phyloP scores from a whole-genome alignment of 2,329 filamentous ascomycete genomes.

The Dothiorella sarmentorum region DNA sequence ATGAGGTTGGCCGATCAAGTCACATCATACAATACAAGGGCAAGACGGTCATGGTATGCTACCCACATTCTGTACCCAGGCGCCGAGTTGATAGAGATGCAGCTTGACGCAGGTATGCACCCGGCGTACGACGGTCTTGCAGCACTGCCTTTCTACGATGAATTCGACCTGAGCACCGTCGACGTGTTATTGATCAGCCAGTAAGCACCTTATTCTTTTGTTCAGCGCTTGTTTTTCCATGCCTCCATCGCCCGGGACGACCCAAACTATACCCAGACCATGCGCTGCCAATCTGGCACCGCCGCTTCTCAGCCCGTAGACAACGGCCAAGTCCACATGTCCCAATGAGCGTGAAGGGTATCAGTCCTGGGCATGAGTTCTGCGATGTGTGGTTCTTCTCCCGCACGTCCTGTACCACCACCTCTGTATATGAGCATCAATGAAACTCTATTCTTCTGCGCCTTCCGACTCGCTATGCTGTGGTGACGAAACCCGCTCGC shows the following conservation, averaged over 20 bases:
- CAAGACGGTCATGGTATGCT: constrained; percentile 92
- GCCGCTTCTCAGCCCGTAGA: not conserved
- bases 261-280: not conserved
- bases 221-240: constrained; percentile 16
- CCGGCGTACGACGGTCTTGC: constrained; percentile 93
- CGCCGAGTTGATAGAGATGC: constrained; percentile 17
- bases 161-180: constrained; percentile 95
- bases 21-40: constrained; percentile 99
- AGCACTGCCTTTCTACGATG: constrained; percentile 93
- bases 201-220: constrained; percentile 61
- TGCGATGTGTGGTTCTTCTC: constrained; percentile 10
- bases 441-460: constrained; percentile 16
- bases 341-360: constrained; percentile 1
- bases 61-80: not conserved
- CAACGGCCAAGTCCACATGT: not conserved
- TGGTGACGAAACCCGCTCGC: constrained; percentile 12
- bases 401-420: constrained; percentile 13
- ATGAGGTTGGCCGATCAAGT: constrained; percentile 94
- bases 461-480: constrained; percentile 15
- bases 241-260: not conserved
- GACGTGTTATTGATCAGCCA: constrained; percentile 98
- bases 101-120: constrained; percentile 97
- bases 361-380: constrained; percentile 6
- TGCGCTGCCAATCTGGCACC: not conserved
- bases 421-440: constrained; percentile 21